phyloP scores from a whole-genome alignment of 2,329 filamentous ascomycete genomes.

The Neofusicoccum sp. region DNA sequence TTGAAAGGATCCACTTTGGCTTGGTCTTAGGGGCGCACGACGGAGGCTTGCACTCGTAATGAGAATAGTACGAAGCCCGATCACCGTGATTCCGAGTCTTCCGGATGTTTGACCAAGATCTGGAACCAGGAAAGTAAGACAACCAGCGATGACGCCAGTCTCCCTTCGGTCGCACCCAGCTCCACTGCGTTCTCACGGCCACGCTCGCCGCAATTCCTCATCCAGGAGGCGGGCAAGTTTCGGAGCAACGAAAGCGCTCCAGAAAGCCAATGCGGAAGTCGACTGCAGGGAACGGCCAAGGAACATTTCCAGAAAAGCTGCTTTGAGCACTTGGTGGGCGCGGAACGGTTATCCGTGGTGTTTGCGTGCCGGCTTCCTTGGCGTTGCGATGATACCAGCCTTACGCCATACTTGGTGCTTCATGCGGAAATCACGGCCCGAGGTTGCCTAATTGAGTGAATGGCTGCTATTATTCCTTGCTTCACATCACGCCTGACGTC shows the following conservation, averaged over 20 bases:
- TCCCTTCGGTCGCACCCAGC: not conserved
- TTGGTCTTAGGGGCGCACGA: not conserved
- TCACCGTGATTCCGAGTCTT: not conserved
- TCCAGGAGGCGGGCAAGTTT: no score
- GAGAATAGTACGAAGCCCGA: not conserved
- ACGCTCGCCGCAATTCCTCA: not conserved
- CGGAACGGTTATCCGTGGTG: not conserved
- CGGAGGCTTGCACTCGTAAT: not conserved
- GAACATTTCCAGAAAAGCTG: not conserved
- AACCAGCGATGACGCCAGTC: not conserved
- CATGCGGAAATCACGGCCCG: not conserved
- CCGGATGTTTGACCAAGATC: not conserved
- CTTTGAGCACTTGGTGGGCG: not conserved
- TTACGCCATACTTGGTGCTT: constrained; percentile 12
- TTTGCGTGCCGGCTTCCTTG: constrained; percentile 3
- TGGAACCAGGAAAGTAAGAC: not conserved
- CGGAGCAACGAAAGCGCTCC: no score
- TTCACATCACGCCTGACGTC: not conserved
- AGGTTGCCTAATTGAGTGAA: not conserved
- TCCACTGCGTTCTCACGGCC: not conserved
- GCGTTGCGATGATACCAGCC: constrained; percentile 11
- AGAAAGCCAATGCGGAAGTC: no score
- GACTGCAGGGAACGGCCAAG: not conserved
- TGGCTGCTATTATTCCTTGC: constrained; percentile 12
- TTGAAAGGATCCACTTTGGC: not conserved